These are phyloP conservation scores for Jimgerdemannia lactiflua DNA, from an alignment of 192 early-diverging fungal species.

Conservation along the genomic window DNA sequence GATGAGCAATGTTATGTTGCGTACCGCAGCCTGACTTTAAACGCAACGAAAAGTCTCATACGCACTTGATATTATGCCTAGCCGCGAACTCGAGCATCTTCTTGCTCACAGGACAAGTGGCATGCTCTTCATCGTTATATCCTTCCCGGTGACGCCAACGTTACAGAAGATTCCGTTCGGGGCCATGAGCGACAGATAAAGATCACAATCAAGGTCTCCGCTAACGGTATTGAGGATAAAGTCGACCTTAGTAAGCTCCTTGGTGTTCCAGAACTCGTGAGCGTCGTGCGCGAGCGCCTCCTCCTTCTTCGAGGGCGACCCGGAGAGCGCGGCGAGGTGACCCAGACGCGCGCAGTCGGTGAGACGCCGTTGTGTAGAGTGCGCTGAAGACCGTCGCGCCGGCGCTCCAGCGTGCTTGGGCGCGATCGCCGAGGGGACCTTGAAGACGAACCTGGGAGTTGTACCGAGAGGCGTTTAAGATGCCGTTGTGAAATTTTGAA, in stretches of 20 bases:
- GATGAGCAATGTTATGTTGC: no score
- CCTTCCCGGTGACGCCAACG: constrained; percentile 41
- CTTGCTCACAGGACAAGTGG: constrained; percentile 46
- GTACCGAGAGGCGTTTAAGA: no score
- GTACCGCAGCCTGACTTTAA: no score
- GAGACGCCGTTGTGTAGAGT: constrained; percentile 55
- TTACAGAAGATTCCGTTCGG: constrained; percentile 43
- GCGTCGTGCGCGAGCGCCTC: constrained; percentile 55
- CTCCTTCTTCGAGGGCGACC: constrained; percentile 44
- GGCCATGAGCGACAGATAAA: constrained; percentile 35
- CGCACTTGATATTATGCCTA: constrained; percentile 53
- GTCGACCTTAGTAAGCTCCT: constrained; percentile 40
- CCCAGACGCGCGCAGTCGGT: constrained; percentile 61
- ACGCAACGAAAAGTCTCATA: no score
- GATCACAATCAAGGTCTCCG: constrained; percentile 32
- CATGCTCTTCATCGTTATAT: constrained; percentile 33
- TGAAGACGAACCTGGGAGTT: constrained; percentile 63
- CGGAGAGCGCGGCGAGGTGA: constrained; percentile 61
- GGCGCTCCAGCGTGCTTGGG: constrained; percentile 69
- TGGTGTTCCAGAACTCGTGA: constrained; percentile 40
- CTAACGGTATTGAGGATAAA: constrained; percentile 42
- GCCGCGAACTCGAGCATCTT: constrained; percentile 69
- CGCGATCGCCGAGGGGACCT: constrained; percentile 49
- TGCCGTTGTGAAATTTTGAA: no score
- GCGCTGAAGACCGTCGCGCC: constrained; percentile 76